Base-by-base conservation (phyloP, 192 early-diverging fungal species). In the Chytriomyces confervae region DNA sequence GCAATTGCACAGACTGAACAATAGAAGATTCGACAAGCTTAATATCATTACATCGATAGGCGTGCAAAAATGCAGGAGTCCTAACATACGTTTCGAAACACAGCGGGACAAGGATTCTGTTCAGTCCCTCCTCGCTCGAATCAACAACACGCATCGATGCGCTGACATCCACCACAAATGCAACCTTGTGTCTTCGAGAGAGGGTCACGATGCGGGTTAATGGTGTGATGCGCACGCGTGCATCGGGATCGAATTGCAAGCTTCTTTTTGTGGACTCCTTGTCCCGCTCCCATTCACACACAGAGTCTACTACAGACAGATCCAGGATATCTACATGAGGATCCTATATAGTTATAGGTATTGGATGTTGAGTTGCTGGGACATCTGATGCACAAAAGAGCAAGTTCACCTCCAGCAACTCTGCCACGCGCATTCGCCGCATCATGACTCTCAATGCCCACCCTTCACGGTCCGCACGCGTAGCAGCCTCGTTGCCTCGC, bases 81-180 rank as follows among this genome's bases (percentile, higher is more conserved):
- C 8, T 1, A 24, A 75, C 84, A 73, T 47, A 84, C 84, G 83
- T 84, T 75, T 88, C 87, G 75, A 86, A 88, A 24, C 81, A 85
- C 5, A 77, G 61, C 3, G 83, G 81, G 7, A 79, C 61, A 29
- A 85, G 67, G 5, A 80, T 77, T 69, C 86, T 79, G 18, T 83
- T 81, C 62, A 76, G 23, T 45, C 76, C 84, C 5, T 76, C 79
- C 49, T 53, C 77, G 23, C 62, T 75, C 8, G 74, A 50, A 76
- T 86, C 85, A 2, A 86, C 79, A 27, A 81, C 74, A n/a, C 90
- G 84, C 79, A 94, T 87, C 62, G 89, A 91, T 0, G 92, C 89
- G 10, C 84, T 89, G 27, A 91, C 82, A 78, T 94, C 93, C 50
- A 94, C 81, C 61, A 93, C 80, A 73, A 93, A 89, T 3, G 91